phyloP scores from a whole-genome alignment of 768 basidiomycete genomes.

The Trametes cingulata region DNA sequence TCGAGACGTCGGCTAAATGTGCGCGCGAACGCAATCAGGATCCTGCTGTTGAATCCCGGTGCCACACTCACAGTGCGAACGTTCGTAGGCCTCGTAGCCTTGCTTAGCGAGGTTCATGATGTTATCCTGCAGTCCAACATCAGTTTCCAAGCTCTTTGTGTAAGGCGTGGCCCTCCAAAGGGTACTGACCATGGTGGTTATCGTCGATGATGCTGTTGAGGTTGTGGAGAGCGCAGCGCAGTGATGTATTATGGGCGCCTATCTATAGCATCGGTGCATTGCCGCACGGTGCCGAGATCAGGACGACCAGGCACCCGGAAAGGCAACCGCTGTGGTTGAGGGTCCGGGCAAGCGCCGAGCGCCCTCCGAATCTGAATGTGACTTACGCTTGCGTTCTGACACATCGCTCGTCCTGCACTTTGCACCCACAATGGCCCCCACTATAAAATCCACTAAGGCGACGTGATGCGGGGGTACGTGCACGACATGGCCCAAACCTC shows the following conservation, averaged over 20 bases:
- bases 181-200: conserved; percentile 3
- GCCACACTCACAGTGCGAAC: conserved; percentile 44
- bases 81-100: conserved; percentile 54
- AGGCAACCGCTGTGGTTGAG: conserved; percentile 5
- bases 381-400: conserved; percentile 1
- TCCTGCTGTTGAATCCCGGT: background rate
- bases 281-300: background rate
- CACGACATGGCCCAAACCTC: too few species aligned
- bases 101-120: conserved; percentile 74
- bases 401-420: background rate
- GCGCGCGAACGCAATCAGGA: background rate
- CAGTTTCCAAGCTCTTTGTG: background rate
- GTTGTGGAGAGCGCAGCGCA: background rate
- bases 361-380: background rate
- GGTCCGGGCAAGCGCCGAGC: background rate
- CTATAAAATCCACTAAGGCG: background rate
- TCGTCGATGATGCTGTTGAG: conserved; percentile 5
- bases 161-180: background rate
- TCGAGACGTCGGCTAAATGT: conserved; percentile 25
- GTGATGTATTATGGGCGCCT: conserved; percentile 8
- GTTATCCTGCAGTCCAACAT: conserved; percentile 47
- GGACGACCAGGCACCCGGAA: background rate
- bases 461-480: too few species aligned
- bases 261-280: conserved; percentile 12
- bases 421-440: background rate